Evolutionary conservation across 2,329 filamentous ascomycete genomes (phyloP).

Genomic region (Aureobasidium sp.): DNA sequence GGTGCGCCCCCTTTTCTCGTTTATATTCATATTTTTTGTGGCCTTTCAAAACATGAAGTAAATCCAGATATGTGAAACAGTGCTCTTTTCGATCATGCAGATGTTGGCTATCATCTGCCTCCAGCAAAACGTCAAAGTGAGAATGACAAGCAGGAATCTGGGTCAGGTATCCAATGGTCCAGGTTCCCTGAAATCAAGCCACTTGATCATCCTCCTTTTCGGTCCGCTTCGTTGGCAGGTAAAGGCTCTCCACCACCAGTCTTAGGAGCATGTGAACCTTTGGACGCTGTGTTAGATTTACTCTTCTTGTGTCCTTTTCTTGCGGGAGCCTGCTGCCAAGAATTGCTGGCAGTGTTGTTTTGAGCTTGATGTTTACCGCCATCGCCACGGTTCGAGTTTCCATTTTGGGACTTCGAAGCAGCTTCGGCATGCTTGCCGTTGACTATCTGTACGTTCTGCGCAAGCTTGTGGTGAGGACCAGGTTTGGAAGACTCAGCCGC

Average conservation of each 20-base stretch:
- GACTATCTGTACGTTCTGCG: conserved; percentile 24
- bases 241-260: conserved; percentile 33
- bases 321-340: conserved; percentile 24
- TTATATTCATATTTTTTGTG: conserved; percentile 10
- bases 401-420: conserved; percentile 6
- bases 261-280: conserved; percentile 15
- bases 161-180: not conserved
- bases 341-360: conserved; percentile 3
- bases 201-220: conserved; percentile 35
- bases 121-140: not conserved
- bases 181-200: not conserved
- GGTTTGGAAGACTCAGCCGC: conserved; percentile 38
- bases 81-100: conserved; percentile 2
- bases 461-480: conserved; percentile 6
- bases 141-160: not conserved
- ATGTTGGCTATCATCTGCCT: not conserved
- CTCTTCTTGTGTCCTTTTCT: conserved; percentile 30
- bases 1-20: conserved; percentile 2
- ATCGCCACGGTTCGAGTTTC: not conserved
- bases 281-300: conserved; percentile 23
- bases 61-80: conserved; percentile 12
- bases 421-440: conserved; percentile 21
- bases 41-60: conserved; percentile 4
- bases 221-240: conserved; percentile 37
- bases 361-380: conserved; percentile 7